phyloP scores from a whole-genome alignment of 2,329 filamentous ascomycete species.

The Stachybotrys chartarum region DNA sequence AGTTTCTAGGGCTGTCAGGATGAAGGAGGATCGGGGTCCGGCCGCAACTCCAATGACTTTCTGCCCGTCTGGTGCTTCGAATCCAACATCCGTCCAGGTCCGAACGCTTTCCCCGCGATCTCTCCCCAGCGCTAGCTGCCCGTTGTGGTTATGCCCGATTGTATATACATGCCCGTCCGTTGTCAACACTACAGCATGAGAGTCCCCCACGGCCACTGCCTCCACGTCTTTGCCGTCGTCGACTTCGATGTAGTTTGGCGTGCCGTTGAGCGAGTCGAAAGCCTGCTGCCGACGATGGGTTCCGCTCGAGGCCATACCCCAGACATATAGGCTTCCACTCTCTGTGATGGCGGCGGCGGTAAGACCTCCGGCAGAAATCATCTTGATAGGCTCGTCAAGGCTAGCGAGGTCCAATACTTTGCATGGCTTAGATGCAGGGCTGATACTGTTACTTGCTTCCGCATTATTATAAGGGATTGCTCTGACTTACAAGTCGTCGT shows the following conservation, averaged over 20 bases:
- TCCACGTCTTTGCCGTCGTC: slow-evolving; percentile 42
- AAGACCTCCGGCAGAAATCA: slow-evolving; percentile 51
- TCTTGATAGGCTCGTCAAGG: slow-evolving; percentile 43
- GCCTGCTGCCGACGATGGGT: slow-evolving; percentile 21
- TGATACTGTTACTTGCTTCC: slow-evolving; percentile 8
- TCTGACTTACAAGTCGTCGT: slow-evolving; percentile 24
- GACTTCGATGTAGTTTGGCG: slow-evolving; percentile 38
- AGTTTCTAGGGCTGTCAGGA: slow-evolving; percentile 26
- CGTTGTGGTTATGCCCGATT: slow-evolving; percentile 48
- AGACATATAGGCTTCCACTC: slow-evolving; percentile 52
- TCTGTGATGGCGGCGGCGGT: slow-evolving; percentile 49
- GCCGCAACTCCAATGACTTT: slow-evolving; percentile 35
- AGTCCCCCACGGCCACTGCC: slow-evolving; percentile 51
- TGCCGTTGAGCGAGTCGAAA: slow-evolving; percentile 18
- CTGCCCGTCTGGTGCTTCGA: slow-evolving; percentile 17
- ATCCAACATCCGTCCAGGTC: slow-evolving; percentile 28
- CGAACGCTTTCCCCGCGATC: slow-evolving; percentile 8
- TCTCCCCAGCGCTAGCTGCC: slow-evolving; percentile 46
- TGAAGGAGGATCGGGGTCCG: slow-evolving; percentile 42
- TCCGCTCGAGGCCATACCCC: slow-evolving; percentile 36
- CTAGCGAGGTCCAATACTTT: slow-evolving; percentile 41
- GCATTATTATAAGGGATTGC: not conserved
- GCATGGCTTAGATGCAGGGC: slow-evolving; percentile 38
- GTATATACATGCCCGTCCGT: slow-evolving; percentile 43
- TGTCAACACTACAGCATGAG: slow-evolving; percentile 51